Base-by-base conservation (phyloP, 805 yeast genomes). In the Pichia rugopelliculosa region DNA sequence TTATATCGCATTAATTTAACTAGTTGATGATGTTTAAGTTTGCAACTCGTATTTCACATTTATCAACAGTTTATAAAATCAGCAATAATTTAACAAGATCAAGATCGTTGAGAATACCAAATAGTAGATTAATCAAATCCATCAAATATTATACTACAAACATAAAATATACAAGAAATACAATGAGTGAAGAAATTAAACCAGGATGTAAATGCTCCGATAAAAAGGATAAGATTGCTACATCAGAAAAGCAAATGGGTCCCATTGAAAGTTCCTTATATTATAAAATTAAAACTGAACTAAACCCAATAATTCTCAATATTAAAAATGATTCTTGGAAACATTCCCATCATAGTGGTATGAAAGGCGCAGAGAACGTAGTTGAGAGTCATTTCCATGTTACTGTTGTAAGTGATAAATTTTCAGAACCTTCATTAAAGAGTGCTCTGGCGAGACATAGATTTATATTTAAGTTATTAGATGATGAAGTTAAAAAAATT, bases 271-370 rank as follows among this genome's bases (percentile, higher is more conserved):
- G 61, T 34, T 59, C 68, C 38, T 79, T 82, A 36, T 62, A 66
- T 36, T 51, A 60, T 2, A 80, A 79, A 53, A 57, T 82, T 25
- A 53, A 62, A 20, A 52, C 56, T 6, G 63, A 60, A 33, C 72
- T 73, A 42, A 58, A 67, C 53, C 95, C 79, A 21, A 58, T 60
- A 9, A 63, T 53, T 54, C 71, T 77, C 54, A 73, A 69, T 27
- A 73, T 91, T 6, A 70, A 69, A 49, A 91, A 91, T 62, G 97
- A 91, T 65, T 87, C 96, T 7, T 80, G 79, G 65, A 85, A 85
- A 61, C 98, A 91, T 65, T 79, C 89, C 2, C 90, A 87, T 54
- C 98, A 91, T 64, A 82, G 80, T 49, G 89, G 95, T 2, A 75
- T 87, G 69, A 74, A 80, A 45, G 88, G 83, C 4, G 87, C 90